These are phyloP conservation scores for Acanthamoeba lenticulata DNA, from an alignment of 208 protist species.

Conservation along the genomic window DNA sequence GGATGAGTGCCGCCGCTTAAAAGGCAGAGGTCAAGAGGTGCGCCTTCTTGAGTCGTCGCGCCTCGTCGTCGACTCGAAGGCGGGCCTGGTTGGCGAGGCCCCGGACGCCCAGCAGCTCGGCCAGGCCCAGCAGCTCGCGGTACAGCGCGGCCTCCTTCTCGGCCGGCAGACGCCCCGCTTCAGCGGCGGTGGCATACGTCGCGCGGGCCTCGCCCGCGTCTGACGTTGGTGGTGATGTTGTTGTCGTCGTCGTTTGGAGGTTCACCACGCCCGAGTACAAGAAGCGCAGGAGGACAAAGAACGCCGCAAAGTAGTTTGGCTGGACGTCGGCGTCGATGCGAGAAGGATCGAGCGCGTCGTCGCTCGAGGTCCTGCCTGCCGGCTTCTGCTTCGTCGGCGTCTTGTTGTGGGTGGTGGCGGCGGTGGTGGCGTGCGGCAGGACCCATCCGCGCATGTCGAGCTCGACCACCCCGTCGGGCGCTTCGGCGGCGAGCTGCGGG, in stretches of 20 bases:
- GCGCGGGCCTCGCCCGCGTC: neutral
- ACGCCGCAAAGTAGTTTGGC: neutral
- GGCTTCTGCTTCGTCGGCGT: neutral
- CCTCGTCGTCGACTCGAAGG: neutral
- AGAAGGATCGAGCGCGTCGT: neutral
- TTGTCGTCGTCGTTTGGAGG: neutral
- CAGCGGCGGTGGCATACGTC: neutral
- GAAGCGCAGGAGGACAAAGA: constrained; percentile 4
- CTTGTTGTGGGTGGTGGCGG: neutral
- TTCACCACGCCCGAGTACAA: constrained; percentile 1
- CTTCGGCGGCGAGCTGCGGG: neutral
- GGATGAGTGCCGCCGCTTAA: neutral
- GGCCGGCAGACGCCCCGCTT: neutral
- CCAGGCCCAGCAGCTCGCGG: neutral
- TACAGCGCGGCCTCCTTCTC: neutral
- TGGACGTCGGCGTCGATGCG: neutral
- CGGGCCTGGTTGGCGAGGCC: neutral
- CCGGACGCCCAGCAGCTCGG: neutral
- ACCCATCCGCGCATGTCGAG: neutral
- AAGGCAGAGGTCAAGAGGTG: constrained; percentile 27
- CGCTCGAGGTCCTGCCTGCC: neutral
- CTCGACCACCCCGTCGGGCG: neutral
- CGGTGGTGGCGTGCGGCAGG: neutral
- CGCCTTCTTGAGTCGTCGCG: neutral
- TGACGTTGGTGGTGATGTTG: neutral